Base-by-base conservation (phyloP, 306 rosid species). In the Prunus padus region DNA sequence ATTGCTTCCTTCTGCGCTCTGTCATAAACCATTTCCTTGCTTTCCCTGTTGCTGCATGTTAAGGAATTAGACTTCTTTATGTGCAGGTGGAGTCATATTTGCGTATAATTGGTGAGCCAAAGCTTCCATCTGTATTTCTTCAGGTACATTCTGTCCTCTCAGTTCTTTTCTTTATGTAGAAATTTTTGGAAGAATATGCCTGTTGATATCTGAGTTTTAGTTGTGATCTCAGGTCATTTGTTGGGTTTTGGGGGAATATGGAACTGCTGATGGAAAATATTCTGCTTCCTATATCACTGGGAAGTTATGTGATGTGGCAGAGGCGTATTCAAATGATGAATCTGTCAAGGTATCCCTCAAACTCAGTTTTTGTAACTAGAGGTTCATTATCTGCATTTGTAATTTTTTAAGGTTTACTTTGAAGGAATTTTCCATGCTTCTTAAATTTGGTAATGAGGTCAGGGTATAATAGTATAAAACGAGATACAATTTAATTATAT, bases 221-320 rank as follows among this genome's bases (percentile, higher is more conserved):
- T 80, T 67, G 69, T 86, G 83, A 81, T 90, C 80, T 71, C 89
- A 95, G 98, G 96, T 95, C 80, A 95, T 95, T 73, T 95, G 98
- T 81, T 95, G 98, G 98, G 97, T 95, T 85, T 77, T 95, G 69
- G 98, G 98, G 73, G 98, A 95, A 80, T 95, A 95, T 80, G 98
- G 97, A 81, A 90, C 92, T 55, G 89, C 95, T 47, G 97, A 89
- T 86, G 96, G 98, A 76, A 88, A 87, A 86, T 81, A 90, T 80
- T 78, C 93, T 76, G 86, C 95, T 71, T 85, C 96, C 4, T 92
- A 92, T 77, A 89, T 96, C 70, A 79, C 81, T 72, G 99, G 97
- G 77, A 96, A 92, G 86, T 82, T 96, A 74, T 96, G 97, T 77
- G 99, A 96, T 74, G 83, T 89, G 61, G 99, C 97, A 45, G 99